Base-by-base conservation (phyloP, 1,284 basidiomycete species). In the Pterulicium gracile region DNA sequence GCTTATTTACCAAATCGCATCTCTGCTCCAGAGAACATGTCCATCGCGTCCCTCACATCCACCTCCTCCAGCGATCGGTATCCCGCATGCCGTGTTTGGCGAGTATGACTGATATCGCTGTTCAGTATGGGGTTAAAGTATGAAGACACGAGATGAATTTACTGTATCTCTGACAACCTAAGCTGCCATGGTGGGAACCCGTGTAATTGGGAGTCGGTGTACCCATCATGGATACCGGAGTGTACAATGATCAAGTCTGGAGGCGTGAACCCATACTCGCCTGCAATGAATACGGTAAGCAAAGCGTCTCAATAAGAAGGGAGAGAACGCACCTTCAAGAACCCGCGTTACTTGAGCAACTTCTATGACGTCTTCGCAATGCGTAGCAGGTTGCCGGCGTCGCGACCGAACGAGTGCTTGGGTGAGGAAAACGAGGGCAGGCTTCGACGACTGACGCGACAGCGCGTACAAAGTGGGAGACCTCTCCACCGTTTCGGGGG, bases 161-260 rank as follows among this genome's bases (percentile, higher is more conserved):
- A 88, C 85, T 78, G 72, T 51, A 88, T 77, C 61, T 88, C 85
- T 36, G 82, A 83, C 43, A 88, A 63, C 48, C 78, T 68, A 7
- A 79, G 73, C 51, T 87, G 83, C 85, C 85, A 88, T 19, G 86
- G 85, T 19, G 86, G 85, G 52, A 81, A 87, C 1, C 79, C 81
- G 52, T 81, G 64, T 10, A 87, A 63, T 57, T 87, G 74, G 21
- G 64, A 56, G 42, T 57, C 60, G 44, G 63, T 59, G 39, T 58
- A 58, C 42, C 54, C 60, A 24, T 62, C 56, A 7, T 66, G 64
- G 34, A 63, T 62, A 24, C 81, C 51, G 42, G 75, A 65, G 55
- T 88, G 81, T 13, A 87, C 67, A 52, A 88, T 77, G 69, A 85
- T 75, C 45, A 88, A 72, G 54, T 88, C 82, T 17, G 84, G 81